Conservation (phyloP, 192 early-diverging fungal genomes). For the Neocallimastix lanati region DNA sequence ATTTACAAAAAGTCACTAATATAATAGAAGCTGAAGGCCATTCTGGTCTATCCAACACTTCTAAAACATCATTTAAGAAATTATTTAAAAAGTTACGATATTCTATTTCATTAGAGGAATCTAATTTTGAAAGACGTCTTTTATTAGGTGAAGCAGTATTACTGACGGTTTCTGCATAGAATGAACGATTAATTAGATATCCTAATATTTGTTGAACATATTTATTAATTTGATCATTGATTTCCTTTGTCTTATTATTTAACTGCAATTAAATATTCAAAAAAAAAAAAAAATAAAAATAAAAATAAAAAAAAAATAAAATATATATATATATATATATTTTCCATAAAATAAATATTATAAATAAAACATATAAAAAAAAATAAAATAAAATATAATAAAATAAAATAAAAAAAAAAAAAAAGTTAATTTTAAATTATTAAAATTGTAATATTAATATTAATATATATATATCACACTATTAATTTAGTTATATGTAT, state of each 20-base stretch:
- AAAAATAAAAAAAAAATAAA: not conserved
- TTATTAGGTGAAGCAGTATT: not conserved
- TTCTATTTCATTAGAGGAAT: slow-evolving; percentile 36
- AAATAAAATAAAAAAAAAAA: too few relatives aligned
- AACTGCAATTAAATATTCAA: too few relatives aligned
- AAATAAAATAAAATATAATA: too few relatives aligned
- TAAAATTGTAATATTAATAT: too few relatives aligned
- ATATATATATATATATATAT: too few relatives aligned
- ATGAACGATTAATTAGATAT: not conserved
- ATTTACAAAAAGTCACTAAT: slow-evolving; percentile 39
- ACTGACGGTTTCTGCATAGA: not conserved
- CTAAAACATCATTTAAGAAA: slow-evolving; percentile 51
- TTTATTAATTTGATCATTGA: not conserved
- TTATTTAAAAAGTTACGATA: slow-evolving; percentile 52
- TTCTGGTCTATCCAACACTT: slow-evolving; percentile 58
- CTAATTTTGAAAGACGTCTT: not conserved
- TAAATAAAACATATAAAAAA: too few relatives aligned
- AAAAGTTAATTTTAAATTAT: too few relatives aligned
- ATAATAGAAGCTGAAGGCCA: slow-evolving; percentile 77
- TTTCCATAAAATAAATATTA: too few relatives aligned
- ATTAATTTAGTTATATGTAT: too few relatives aligned
- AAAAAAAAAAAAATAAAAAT: not conserved
- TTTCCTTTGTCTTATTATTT: not conserved
- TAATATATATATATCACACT: too few relatives aligned
- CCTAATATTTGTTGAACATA: not conserved